Percentiles rank a stretch among this genome's conserved stretches.
phyloP scores from a whole-genome alignment of 306 rosid species.

The Cicer arietinum region DNA sequence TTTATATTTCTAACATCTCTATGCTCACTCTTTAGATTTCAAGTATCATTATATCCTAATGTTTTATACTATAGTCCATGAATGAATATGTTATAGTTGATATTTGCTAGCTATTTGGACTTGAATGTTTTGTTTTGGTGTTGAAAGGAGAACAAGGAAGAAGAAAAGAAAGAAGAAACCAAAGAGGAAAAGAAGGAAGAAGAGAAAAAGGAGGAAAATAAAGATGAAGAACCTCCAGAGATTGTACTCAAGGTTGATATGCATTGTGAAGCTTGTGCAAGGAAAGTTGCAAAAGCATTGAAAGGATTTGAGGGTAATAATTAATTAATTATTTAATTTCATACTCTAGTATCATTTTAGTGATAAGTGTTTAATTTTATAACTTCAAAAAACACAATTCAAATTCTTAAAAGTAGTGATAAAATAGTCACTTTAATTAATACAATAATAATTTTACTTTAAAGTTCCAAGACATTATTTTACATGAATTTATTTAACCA shows the following conservation, averaged over 20 bases:
- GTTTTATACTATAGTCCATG: too few species aligned
- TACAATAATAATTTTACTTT: too few species aligned
- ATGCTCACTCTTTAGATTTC: too few species aligned
- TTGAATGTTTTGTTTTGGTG: conserved; percentile 35
- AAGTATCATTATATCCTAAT: too few species aligned
- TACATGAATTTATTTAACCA: conserved; percentile 8
- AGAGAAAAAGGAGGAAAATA: conserved; percentile 54
- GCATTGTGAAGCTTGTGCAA: conserved; percentile 97
- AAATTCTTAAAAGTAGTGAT: too few species aligned
- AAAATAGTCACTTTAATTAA: too few species aligned
- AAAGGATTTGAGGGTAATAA: conserved; percentile 84
- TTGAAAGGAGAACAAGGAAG: conserved; percentile 55
- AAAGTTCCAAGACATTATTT: background rate
- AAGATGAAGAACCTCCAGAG: conserved; percentile 61
- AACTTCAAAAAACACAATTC: too few species aligned
- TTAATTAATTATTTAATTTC: conserved; percentile 20
- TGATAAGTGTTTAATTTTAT: too few species aligned
- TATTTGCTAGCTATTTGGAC: background rate
- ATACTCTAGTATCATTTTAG: too few species aligned
- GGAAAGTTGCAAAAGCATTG: conserved; percentile 86
- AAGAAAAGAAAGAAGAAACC: conserved; percentile 49
- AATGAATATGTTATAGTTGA: background rate
- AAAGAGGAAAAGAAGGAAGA: conserved; percentile 54
- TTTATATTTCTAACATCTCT: too few species aligned
- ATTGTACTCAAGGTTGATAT: conserved; percentile 92